Percentiles rank a stretch among this genome's conserved stretches.
Evolutionary conservation across 163 green algal species (phyloP).

Genomic region (Volvox carteri): DNA sequence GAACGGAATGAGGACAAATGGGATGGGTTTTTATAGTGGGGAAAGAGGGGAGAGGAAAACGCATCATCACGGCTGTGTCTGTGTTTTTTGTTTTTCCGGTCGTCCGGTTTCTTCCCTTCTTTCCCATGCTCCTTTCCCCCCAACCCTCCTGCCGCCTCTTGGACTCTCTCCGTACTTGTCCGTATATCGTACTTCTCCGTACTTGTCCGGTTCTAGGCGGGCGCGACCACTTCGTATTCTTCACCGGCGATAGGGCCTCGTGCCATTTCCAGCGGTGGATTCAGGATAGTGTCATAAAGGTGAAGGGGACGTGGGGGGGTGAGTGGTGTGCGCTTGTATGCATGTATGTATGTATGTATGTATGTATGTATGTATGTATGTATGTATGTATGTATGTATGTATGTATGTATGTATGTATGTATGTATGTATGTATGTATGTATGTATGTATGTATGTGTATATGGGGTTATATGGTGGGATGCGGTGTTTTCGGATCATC

Average conservation of each 20-base stretch:
- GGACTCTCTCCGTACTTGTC: background rate
- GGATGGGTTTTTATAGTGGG: no score
- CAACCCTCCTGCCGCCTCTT: background rate
- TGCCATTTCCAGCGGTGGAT: constrained; percentile 8
- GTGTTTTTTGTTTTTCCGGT: no score
- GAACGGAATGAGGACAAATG: no score
- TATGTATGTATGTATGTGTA: background rate
- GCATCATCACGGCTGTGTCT: no score
- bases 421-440: no score
- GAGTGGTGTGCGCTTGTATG: background rate
- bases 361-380: no score
- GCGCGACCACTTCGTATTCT: constrained; percentile 53
- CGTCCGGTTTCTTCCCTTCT: no score
- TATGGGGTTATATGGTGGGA: background rate
- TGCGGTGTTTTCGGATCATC: no score
- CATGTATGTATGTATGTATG: background rate
- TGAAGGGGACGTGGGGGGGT: background rate
- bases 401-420: background rate
- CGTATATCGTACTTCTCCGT: no score
- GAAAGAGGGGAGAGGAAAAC: no score
- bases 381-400: background rate
- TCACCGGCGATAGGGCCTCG: constrained; percentile 7
- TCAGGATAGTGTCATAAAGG: constrained; percentile 53
- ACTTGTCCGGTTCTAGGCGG: constrained; percentile 23
- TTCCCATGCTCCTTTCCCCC: no score